phyloP scores from a whole-genome alignment of 2,329 filamentous ascomycete species.

The Aspergillus felis region DNA sequence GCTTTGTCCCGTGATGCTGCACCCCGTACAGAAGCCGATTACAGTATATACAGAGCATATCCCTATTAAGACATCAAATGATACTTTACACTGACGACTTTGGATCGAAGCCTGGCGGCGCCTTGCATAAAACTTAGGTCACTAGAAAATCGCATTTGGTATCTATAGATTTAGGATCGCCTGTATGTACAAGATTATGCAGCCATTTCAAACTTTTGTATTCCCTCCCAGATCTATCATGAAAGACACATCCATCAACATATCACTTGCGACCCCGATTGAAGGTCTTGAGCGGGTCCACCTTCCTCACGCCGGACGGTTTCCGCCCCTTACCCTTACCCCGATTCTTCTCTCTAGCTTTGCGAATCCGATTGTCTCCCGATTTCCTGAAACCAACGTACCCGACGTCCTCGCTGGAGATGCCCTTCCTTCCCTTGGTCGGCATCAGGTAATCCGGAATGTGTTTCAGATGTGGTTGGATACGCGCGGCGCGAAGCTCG shows the following conservation, averaged over 20 bases:
- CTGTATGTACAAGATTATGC: background rate
- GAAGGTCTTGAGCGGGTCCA: conserved; percentile 86
- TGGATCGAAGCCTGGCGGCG: background rate
- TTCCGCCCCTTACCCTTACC: conserved; percentile 47
- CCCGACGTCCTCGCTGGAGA: conserved; percentile 64
- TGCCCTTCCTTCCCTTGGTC: conserved; percentile 65
- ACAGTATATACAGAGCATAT: background rate
- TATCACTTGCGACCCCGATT: conserved; percentile 51
- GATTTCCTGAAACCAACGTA: conserved; percentile 65
- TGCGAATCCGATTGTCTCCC: conserved; percentile 50
- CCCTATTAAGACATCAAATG: background rate
- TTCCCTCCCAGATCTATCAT: background rate
- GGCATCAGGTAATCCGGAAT: conserved; percentile 93
- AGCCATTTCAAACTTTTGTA: background rate
- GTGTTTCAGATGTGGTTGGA: conserved; percentile 87
- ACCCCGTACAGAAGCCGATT: background rate
- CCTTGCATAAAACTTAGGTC: background rate
- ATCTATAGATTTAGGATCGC: background rate
- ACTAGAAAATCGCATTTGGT: background rate
- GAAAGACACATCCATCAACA: background rate
- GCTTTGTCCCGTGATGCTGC: conserved; percentile 1
- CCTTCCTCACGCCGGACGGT: conserved; percentile 51
- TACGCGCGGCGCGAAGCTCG: conserved; percentile 75
- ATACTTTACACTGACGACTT: background rate
- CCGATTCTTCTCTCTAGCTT: conserved; percentile 43